Percentiles rank a stretch among this genome's conserved stretches.
Conservation (phyloP, 2,329 filamentous ascomycete species). For the Tolypocladium tropicale region DNA sequence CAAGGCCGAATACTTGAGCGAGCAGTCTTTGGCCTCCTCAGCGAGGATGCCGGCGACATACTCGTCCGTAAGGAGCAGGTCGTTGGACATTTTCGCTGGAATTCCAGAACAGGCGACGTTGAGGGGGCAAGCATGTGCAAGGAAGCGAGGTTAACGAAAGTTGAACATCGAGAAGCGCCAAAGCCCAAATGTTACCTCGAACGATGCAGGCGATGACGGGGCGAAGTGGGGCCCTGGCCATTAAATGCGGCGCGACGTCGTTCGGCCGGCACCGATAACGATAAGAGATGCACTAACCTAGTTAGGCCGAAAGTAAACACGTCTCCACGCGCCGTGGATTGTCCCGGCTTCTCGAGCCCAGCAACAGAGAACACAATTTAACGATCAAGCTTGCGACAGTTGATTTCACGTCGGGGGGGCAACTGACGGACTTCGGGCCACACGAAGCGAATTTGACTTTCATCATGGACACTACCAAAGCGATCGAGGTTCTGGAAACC, state of each 20-base stretch:
- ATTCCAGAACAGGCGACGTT: neutral
- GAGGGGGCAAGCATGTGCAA: neutral
- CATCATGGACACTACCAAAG: constrained; percentile 20
- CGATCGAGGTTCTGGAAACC: constrained; percentile 32
- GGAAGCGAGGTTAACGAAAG: neutral
- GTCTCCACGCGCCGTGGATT: neutral
- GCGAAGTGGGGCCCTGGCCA: neutral
- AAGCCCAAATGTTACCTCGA: neutral
- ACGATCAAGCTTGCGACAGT: neutral
- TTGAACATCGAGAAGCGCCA: neutral
- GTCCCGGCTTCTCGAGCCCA: neutral
- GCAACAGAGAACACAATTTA: neutral
- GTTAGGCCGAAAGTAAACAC: constrained; percentile 7
- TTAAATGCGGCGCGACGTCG: no score
- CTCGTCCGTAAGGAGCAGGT: constrained; percentile 57
- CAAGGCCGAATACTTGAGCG: constrained; percentile 62
- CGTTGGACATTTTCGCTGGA: constrained; percentile 24
- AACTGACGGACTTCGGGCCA: neutral
- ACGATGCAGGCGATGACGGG: neutral
- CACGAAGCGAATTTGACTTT: neutral
- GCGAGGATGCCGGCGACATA: constrained; percentile 72
- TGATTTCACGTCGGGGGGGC: neutral
- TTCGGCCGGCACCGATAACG: neutral
- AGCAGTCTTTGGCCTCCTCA: constrained; percentile 66
- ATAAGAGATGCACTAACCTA: constrained; percentile 3